These are phyloP conservation scores for Saccharomyces hybrid DNA, from an alignment of 1,139 yeast genomes.

Conservation along the genomic window DNA sequence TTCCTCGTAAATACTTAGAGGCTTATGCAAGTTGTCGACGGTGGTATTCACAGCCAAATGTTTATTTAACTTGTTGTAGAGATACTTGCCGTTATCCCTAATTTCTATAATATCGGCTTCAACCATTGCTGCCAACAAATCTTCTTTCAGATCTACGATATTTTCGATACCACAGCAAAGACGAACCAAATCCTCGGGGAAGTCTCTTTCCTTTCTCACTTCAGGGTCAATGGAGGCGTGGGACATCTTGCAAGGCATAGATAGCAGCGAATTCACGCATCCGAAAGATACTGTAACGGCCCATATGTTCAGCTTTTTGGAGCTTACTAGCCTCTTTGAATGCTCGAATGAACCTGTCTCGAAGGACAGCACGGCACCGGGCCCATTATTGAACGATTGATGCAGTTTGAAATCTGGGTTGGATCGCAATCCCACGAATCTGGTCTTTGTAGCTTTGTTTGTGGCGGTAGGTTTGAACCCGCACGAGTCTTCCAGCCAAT, in stretches of 20 bases:
- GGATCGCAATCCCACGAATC: slow-evolving; percentile 75
- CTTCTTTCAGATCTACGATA: slow-evolving; percentile 52
- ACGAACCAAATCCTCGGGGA: slow-evolving; percentile 86
- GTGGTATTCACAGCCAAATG: slow-evolving; percentile 17
- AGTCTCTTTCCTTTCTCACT: slow-evolving; percentile 75
- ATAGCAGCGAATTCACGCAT: slow-evolving; percentile 82
- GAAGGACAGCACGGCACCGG: slow-evolving; percentile 83
- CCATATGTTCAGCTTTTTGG: slow-evolving; percentile 55
- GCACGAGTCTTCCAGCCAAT: slow-evolving; percentile 59
- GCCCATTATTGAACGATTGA: slow-evolving; percentile 68
- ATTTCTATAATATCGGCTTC: slow-evolving; percentile 44
- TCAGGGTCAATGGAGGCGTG: slow-evolving; percentile 90
- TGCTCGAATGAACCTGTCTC: slow-evolving; percentile 71
- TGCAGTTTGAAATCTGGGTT: slow-evolving; percentile 85
- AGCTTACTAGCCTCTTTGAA: slow-evolving; percentile 69
- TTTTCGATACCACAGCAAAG: slow-evolving; percentile 69
- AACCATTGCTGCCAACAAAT: slow-evolving; percentile 61
- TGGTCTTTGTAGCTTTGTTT: slow-evolving; percentile 40
- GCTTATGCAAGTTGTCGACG: slow-evolving; percentile 9
- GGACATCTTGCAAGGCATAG: slow-evolving; percentile 92
- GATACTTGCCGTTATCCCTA: slow-evolving; percentile 24
- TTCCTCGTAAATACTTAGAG: slow-evolving; percentile 17
- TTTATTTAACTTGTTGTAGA: slow-evolving; percentile 20
- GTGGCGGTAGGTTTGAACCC: slow-evolving; percentile 32
- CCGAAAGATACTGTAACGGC: slow-evolving; percentile 93